Conservation (phyloP, 495 filamentous ascomycete genomes). For the Polyplosphaeria fusca region DNA sequence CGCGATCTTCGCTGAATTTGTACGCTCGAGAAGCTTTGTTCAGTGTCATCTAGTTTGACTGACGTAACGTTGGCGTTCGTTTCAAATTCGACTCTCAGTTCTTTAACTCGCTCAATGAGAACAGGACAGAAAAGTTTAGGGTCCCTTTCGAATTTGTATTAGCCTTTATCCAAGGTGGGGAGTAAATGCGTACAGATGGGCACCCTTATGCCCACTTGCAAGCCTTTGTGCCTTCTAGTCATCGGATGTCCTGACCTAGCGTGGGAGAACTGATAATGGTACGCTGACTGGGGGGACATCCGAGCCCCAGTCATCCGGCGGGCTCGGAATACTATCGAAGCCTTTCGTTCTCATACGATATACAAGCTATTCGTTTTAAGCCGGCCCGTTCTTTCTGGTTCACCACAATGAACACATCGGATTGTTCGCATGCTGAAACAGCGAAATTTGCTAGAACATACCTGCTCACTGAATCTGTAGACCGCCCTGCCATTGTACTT, state of each 20-base stretch:
- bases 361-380: not conserved
- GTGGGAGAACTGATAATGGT: slow-evolving; percentile 1
- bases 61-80: slow-evolving; percentile 4
- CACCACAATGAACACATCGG: no score
- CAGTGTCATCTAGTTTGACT: not conserved
- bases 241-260: slow-evolving; percentile 6
- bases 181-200: slow-evolving; percentile 1
- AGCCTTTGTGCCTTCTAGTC: slow-evolving; percentile 1
- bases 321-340: not conserved
- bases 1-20: not conserved
- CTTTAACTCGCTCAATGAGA: not conserved
- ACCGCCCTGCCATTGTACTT: slow-evolving; percentile 1
- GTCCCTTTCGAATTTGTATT: not conserved
- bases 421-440: not conserved
- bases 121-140: slow-evolving; percentile 4
- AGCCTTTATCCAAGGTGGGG: no score
- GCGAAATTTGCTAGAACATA: not conserved
- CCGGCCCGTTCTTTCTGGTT: no score
- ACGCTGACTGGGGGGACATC: not conserved
- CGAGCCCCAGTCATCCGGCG: not conserved
- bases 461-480: not conserved
- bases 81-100: not conserved
- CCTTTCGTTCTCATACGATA: not conserved
- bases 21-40: slow-evolving; percentile 3
- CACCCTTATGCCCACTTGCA: not conserved